Conservation (phyloP, 2,329 filamentous ascomycete species). For the Dactylella cylindrospora region DNA sequence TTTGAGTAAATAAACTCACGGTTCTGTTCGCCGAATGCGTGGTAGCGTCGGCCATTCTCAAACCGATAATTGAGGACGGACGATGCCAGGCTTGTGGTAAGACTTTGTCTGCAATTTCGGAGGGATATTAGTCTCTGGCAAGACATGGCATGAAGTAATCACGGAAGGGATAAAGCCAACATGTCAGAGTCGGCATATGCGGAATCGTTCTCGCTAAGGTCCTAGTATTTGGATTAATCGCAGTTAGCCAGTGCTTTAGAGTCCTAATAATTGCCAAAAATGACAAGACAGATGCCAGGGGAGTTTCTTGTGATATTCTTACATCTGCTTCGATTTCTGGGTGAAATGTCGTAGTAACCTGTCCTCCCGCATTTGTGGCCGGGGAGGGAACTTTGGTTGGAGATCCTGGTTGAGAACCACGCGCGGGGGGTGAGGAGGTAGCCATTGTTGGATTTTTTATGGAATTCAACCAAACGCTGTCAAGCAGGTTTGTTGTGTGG, state of each 20-base stretch:
- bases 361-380: too few relatives aligned
- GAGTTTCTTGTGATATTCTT: not conserved
- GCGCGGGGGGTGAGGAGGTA: too few relatives aligned
- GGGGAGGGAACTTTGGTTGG: too few relatives aligned
- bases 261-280: too few relatives aligned
- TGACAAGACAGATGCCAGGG: too few relatives aligned
- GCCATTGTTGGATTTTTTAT: too few relatives aligned
- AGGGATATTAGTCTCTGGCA: not conserved
- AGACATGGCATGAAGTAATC: slow-evolving; percentile 1
- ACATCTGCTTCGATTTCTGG: slow-evolving; percentile 22
- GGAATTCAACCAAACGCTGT: too few relatives aligned
- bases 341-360: slow-evolving; percentile 22
- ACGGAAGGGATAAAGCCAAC: slow-evolving; percentile 2
- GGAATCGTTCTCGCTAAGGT: slow-evolving; percentile 4
- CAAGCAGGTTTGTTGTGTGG: too few relatives aligned
- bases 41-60: slow-evolving; percentile 28
- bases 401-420: too few relatives aligned
- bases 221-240: slow-evolving; percentile 5
- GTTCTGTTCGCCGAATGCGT: slow-evolving; percentile 21
- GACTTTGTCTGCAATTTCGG: slow-evolving; percentile 4
- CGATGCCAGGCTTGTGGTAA: slow-evolving; percentile 20
- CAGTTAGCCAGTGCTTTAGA: too few relatives aligned
- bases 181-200: slow-evolving; percentile 10
- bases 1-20: too few relatives aligned
- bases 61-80: slow-evolving; percentile 21